Percentiles rank a stretch among this genome's conserved stretches.
These are phyloP conservation scores for Agapanthus africanus DNA, from an alignment of 106 monocot species.

Conservation along the genomic window DNA sequence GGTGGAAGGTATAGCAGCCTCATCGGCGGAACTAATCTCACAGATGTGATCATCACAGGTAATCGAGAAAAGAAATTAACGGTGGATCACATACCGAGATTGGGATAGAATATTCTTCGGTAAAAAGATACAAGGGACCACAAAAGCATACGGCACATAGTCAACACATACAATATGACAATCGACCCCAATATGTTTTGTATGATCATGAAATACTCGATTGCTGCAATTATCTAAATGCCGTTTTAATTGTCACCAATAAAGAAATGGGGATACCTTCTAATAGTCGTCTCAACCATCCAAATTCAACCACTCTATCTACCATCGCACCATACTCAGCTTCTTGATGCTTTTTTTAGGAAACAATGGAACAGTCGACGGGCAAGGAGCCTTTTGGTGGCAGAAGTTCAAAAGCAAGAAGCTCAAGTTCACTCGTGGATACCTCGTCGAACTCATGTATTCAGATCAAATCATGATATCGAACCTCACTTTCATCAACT, in stretches of 20 bases:
- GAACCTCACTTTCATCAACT: slow-evolving; percentile 71
- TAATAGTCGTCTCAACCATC: no score
- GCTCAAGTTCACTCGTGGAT: slow-evolving; percentile 63
- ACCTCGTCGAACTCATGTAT: slow-evolving; percentile 71
- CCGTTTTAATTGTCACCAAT: no score
- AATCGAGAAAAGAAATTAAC: not conserved
- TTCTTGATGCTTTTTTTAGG: slow-evolving; percentile 42
- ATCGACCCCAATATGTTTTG: no score
- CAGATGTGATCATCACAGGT: slow-evolving; percentile 90
- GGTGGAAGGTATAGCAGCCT: slow-evolving; percentile 70
- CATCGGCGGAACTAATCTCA: slow-evolving; percentile 61
- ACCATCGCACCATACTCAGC: no score
- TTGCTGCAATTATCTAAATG: no score
- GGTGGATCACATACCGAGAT: not conserved
- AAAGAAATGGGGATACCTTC: no score
- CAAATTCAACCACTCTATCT: no score
- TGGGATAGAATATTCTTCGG: not conserved
- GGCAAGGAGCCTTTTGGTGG: slow-evolving; percentile 74
- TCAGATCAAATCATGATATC: slow-evolving; percentile 72
- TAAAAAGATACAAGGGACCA: no score
- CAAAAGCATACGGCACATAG: no score
- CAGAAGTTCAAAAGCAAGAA: slow-evolving; percentile 36
- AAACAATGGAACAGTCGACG: slow-evolving; percentile 69
- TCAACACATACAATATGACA: no score
- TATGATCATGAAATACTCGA: no score